Percentiles rank a stretch among this genome's conserved stretches.
Evolutionary conservation across 2,329 filamentous ascomycete genomes (phyloP).

Genomic region (Myriosclerotinia duriaeana): DNA sequence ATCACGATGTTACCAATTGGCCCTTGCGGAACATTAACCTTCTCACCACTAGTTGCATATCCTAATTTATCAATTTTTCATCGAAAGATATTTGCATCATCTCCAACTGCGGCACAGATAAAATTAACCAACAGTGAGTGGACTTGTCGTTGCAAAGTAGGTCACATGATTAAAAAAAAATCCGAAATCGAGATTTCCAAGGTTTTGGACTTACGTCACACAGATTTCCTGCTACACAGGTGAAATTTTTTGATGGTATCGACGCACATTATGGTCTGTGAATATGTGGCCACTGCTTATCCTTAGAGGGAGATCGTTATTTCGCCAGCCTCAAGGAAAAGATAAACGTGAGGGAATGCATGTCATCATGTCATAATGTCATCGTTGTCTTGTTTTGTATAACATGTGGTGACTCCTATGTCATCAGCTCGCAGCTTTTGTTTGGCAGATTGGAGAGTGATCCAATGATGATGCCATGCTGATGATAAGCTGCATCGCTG

Average conservation of each 20-base stretch:
- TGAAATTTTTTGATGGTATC: neutral
- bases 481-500: neutral
- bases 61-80: neutral
- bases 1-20: neutral
- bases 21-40: neutral
- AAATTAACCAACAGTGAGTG: neutral
- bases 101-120: neutral
- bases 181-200: conserved; percentile 6
- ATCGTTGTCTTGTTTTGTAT: conserved; percentile 1
- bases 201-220: conserved; percentile 14
- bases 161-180: conserved; percentile 7
- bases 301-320: conserved; percentile 5
- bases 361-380: neutral
- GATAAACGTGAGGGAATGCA: neutral
- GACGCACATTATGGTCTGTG: conserved; percentile 12
- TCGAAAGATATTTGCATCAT: conserved; percentile 1
- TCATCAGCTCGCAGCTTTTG: conserved; percentile 10
- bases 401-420: conserved; percentile 1
- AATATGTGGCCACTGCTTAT: neutral
- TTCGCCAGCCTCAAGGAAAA: neutral
- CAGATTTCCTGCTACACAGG: neutral
- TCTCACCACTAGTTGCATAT: neutral
- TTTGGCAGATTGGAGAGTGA: neutral
- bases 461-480: neutral
- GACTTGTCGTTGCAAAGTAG: conserved; percentile 12